Evolutionary conservation across 2,329 filamentous ascomycete species (phyloP), one percentile per base, ranked within the genome.

Genomic region (Trichoderma arundinaceum): DNA sequence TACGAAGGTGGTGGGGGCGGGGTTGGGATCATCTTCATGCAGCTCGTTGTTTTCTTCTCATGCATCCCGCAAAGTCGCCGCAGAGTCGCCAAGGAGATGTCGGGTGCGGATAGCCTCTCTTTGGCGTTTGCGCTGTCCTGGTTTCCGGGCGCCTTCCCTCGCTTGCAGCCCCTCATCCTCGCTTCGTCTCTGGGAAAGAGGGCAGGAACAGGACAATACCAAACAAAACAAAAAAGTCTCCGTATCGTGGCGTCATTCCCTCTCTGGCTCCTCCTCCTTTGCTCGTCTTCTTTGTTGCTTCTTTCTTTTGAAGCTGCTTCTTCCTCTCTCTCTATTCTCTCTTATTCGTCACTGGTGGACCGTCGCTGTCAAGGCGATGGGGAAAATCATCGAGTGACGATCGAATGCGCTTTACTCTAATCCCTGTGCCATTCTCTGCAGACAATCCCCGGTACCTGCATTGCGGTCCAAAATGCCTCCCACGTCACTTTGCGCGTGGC

Each of bases 1-100:
- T 48, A 54, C 60, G 60, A 64, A 64, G 52, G 49, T 51, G 52
- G 62, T 64, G 62, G 62, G 62, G 62, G 62, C 62, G 62, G 62
- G 62, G 62, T 64, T 58, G 46, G 38, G 35, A 54, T 43, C 52
- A 64, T 64, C 60, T 60, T 54, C 60, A 52, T 61, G 58, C 58
- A 44, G 54, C 41, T 38, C 4, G 49, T 38, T 56, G 10, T 57
- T 28, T 28, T 4, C 22, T 57, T 57, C 53, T 38, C 38, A 19
- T 51, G 57, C 57, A 17, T 44, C 28, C 41, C 28, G 17, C 33
- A n/a, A 28, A 38, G 13, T 19, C 8, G 52, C 52, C 52, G 22
- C 22, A 28, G 22, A 28, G 48, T 51, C 43, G n/a, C 43, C 17
- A 46, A 59, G 32, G 41, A 9, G 41, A 8, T 38, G n/a, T 59